These are phyloP conservation scores for Monosporozyma aquatica DNA, from an alignment of 805 yeast genomes.

Conservation along the genomic window DNA sequence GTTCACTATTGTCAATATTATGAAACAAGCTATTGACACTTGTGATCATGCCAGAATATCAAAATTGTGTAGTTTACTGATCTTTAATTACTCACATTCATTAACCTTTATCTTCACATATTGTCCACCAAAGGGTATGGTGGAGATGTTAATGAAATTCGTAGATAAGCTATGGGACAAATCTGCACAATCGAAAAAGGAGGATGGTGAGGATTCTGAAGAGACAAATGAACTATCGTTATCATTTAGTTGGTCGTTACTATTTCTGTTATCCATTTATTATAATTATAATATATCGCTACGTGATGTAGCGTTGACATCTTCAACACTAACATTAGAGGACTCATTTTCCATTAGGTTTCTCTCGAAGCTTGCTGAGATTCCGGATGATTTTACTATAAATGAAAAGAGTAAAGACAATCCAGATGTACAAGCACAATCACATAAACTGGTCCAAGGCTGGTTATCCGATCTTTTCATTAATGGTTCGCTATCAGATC, in stretches of 20 bases:
- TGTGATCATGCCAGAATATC: slow-evolving; percentile 39
- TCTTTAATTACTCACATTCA: slow-evolving; percentile 33
- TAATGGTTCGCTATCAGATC: slow-evolving; percentile 79
- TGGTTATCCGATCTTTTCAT: slow-evolving; percentile 82
- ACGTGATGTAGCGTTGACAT: slow-evolving; percentile 19
- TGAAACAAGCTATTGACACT: slow-evolving; percentile 31
- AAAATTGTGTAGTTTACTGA: slow-evolving; percentile 44
- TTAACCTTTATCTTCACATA: slow-evolving; percentile 38
- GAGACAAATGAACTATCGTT: slow-evolving; percentile 48
- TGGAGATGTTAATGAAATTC: slow-evolving; percentile 40
- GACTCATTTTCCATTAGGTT: slow-evolving; percentile 29
- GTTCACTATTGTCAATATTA: slow-evolving; percentile 26
- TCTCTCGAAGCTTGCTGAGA: slow-evolving; percentile 18
- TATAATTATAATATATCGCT: slow-evolving; percentile 33
- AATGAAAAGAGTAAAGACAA: slow-evolving; percentile 22
- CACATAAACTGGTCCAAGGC: slow-evolving; percentile 38
- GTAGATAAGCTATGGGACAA: slow-evolving; percentile 38
- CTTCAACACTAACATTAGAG: slow-evolving; percentile 11
- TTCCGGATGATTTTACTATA: slow-evolving; percentile 19
- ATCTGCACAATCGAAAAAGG: slow-evolving; percentile 8
- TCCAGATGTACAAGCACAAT: slow-evolving; percentile 18
- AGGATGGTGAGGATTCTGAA: slow-evolving; percentile 22
- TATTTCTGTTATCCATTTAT: slow-evolving; percentile 37
- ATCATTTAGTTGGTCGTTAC: slow-evolving; percentile 54
- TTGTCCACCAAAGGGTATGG: slow-evolving; percentile 36